Conservation (phyloP, 129 eudicot species). For the Flaveria sonorensis region DNA sequence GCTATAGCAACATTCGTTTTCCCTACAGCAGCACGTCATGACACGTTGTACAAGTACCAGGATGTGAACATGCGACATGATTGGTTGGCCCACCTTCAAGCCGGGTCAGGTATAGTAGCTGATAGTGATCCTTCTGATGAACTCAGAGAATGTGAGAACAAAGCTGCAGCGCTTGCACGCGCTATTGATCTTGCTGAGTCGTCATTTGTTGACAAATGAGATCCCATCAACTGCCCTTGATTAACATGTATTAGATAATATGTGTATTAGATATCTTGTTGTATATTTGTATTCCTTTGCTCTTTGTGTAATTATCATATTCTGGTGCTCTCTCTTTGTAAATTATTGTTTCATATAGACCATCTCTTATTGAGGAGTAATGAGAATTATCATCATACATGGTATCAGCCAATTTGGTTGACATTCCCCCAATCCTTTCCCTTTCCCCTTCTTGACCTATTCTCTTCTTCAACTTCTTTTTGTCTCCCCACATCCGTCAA, state of each 20-base stretch:
- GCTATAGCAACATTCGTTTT: constrained; percentile 92
- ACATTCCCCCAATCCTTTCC: too few species aligned
- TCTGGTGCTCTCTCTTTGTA: too few species aligned
- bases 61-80: constrained; percentile 64
- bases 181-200: constrained; percentile 99
- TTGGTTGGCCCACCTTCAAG: constrained; percentile 94
- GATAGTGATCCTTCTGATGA: constrained; percentile 87
- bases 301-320: too few species aligned
- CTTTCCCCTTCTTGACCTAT: too few species aligned
- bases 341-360: too few species aligned
- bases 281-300: constrained; percentile 58
- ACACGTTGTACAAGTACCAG: constrained; percentile 84
- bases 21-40: constrained; percentile 71
- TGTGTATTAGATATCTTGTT: constrained; percentile 44
- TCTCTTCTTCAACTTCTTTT: too few species aligned
- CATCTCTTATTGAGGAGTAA: too few species aligned
- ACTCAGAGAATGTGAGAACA: constrained; percentile 80
- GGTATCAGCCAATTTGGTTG: too few species aligned
- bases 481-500: too few species aligned
- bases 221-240: background rate
- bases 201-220: constrained; percentile 68
- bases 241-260: background rate
- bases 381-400: too few species aligned
- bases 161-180: constrained; percentile 92
- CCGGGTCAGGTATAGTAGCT: constrained; percentile 89